These are phyloP conservation scores for Quercus alba DNA, from an alignment of 306 rosid species.

Conservation along the genomic window DNA sequence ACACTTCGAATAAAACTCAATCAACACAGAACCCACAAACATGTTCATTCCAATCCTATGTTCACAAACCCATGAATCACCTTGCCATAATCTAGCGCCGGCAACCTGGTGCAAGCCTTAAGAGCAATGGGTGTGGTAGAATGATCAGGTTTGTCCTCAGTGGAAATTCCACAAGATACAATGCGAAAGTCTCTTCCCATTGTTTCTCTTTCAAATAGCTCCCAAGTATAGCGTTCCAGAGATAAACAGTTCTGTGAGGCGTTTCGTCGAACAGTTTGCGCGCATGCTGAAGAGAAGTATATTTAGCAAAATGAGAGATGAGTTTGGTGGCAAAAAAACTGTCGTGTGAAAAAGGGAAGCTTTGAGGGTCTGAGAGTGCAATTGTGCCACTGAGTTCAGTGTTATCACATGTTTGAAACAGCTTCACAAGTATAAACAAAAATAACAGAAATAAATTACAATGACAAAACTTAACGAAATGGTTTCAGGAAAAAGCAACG, in stretches of 20 bases:
- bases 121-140: slow-evolving; percentile 57
- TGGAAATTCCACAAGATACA: slow-evolving; percentile 24
- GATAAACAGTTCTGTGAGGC: slow-evolving; percentile 39
- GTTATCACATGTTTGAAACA: slow-evolving; percentile 44
- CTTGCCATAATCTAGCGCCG: slow-evolving; percentile 42
- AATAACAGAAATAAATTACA: no score
- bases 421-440: slow-evolving; percentile 18
- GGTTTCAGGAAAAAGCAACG: no score
- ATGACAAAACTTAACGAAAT: no score
- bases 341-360: slow-evolving; percentile 43
- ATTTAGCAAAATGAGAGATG: slow-evolving; percentile 33
- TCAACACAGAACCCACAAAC: slow-evolving; percentile 69
- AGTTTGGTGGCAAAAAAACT: slow-evolving; percentile 69
- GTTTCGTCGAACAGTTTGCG: slow-evolving; percentile 62
- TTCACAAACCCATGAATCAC: slow-evolving; percentile 55
- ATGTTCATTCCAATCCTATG: slow-evolving; percentile 41
- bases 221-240: slow-evolving; percentile 69
- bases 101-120: slow-evolving; percentile 55
- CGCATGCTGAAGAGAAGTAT: slow-evolving; percentile 40
- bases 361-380: slow-evolving; percentile 52
- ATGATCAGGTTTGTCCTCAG: slow-evolving; percentile 49
- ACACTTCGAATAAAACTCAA: slow-evolving; percentile 66
- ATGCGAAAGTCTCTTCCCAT: slow-evolving; percentile 54
- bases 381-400: slow-evolving; percentile 31
- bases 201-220: slow-evolving; percentile 41